A percentile compares a stretch with the other conserved stretches of the same genome.
Evolutionary conservation across 164 flowering plant genomes (phyloP).

Genomic region (Vitis amurensis): DNA sequence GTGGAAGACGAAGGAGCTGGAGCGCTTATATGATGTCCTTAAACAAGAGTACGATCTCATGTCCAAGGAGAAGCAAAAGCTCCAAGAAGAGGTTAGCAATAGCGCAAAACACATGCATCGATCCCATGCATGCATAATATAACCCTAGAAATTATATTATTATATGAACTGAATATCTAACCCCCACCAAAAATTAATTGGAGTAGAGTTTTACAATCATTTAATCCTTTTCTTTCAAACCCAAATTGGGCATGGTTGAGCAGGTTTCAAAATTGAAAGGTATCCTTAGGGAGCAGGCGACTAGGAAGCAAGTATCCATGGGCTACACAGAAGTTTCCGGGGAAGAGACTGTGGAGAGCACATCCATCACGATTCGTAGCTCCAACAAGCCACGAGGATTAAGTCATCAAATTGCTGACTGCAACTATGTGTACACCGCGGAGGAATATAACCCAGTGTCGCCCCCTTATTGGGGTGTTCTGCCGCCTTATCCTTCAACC

Average conservation of each 20-base stretch:
- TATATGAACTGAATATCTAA: too few relatives aligned
- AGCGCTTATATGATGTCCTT: constrained; percentile 61
- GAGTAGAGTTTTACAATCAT: too few relatives aligned
- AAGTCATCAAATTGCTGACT: constrained; percentile 25
- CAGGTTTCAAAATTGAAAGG: constrained; percentile 48
- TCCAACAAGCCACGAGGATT: constrained; percentile 14
- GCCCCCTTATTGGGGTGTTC: constrained; percentile 26
- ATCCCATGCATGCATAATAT: not conserved
- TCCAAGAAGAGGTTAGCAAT: constrained; percentile 60
- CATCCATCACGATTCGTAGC: constrained; percentile 27
- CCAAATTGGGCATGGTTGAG: not conserved
- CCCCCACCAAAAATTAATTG: too few relatives aligned
- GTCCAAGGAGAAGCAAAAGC: constrained; percentile 59
- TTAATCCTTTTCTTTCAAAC: not conserved
- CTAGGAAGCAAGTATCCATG: constrained; percentile 37
- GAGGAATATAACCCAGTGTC: constrained; percentile 42
- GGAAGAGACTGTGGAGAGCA: constrained; percentile 63
- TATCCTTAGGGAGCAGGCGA: constrained; percentile 39
- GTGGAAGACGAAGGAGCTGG: constrained; percentile 83
- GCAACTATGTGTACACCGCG: constrained; percentile 29
- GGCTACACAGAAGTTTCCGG: constrained; percentile 48
- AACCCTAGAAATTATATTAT: not conserved
- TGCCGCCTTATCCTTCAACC: constrained; percentile 17
- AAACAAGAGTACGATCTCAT: constrained; percentile 57
- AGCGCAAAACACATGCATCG: not conserved